Percentiles rank a stretch among this genome's conserved stretches.
Evolutionary conservation across 2,329 filamentous ascomycete genomes (phyloP).

Genomic region (Ophiocordyceps camponoti-leonardi): DNA sequence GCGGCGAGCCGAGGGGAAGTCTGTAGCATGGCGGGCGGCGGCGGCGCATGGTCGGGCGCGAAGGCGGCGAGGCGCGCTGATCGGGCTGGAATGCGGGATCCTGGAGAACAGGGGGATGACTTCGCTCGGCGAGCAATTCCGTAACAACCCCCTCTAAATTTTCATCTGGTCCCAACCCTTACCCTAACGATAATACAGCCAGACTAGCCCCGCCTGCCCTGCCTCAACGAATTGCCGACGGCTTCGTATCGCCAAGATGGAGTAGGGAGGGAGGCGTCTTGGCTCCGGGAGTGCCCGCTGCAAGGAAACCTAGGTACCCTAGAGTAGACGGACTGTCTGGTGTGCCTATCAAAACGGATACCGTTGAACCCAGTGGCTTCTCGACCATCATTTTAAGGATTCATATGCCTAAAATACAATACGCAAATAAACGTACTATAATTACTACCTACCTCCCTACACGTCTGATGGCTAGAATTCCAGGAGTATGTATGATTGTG

Average conservation of each 20-base stretch:
- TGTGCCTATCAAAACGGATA: not conserved
- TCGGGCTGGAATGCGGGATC: not conserved
- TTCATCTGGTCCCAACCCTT: no score
- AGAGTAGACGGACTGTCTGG: no score
- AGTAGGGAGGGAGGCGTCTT: not conserved
- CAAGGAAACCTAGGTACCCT: not conserved
- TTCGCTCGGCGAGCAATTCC: no score
- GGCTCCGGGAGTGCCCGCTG: not conserved
- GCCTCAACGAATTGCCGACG: no score
- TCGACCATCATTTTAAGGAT: not conserved
- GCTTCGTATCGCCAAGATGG: not conserved
- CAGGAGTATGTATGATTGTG: not conserved
- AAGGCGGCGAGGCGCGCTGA: slow-evolving; percentile 1
- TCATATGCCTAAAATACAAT: no score
- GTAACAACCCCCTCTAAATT: no score
- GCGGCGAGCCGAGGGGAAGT: slow-evolving; percentile 34
- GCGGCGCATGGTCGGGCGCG: slow-evolving; percentile 26
- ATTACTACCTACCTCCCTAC: no score
- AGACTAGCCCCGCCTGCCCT: no score
- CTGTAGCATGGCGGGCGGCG: slow-evolving; percentile 39
- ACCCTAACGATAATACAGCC: no score
- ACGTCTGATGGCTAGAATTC: no score
- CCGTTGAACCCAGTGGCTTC: not conserved
- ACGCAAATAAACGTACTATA: no score
- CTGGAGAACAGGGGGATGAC: not conserved